Percentiles rank a stretch among this genome's conserved stretches.
phyloP scores from a whole-genome alignment of 305 asterid species.

The Fraxinus baroniana region DNA sequence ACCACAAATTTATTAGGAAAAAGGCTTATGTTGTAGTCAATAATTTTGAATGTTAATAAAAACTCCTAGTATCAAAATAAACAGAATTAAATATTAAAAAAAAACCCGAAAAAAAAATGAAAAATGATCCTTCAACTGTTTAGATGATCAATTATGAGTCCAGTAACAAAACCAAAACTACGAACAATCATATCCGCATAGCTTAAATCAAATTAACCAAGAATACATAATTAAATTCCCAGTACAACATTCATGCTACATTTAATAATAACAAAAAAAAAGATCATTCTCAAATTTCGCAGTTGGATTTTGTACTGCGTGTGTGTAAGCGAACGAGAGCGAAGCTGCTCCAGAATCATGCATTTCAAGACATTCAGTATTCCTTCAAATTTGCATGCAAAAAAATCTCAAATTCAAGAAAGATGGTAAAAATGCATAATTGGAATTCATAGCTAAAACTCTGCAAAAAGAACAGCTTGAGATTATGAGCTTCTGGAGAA shows the following conservation, averaged over 20 bases:
- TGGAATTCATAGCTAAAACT: conserved; percentile 7
- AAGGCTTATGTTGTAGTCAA: neutral
- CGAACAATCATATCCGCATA: neutral
- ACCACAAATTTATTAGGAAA: neutral
- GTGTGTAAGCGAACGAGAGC: neutral
- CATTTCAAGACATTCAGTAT: neutral
- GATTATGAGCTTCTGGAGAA: conserved; percentile 2
- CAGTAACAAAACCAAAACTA: neutral
- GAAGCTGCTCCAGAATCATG: neutral
- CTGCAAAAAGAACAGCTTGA: neutral
- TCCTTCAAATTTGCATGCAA: conserved; percentile 12
- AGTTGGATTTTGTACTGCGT: neutral
- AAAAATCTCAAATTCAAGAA: conserved; percentile 9
- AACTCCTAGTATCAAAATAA: neutral
- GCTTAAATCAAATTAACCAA: neutral
- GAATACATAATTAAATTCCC: neutral
- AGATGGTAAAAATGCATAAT: conserved; percentile 10
- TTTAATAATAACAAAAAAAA: neutral
- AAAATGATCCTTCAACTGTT: neutral
- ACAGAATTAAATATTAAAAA: neutral
- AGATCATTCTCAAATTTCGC: neutral
- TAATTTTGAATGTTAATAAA: neutral
- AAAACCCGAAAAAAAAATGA: neutral
- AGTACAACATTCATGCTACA: neutral
- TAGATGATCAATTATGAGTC: neutral